These are phyloP conservation scores for Saccharomyces pastorianus DNA, from an alignment of 1,139 yeast species.

Conservation along the genomic window DNA sequence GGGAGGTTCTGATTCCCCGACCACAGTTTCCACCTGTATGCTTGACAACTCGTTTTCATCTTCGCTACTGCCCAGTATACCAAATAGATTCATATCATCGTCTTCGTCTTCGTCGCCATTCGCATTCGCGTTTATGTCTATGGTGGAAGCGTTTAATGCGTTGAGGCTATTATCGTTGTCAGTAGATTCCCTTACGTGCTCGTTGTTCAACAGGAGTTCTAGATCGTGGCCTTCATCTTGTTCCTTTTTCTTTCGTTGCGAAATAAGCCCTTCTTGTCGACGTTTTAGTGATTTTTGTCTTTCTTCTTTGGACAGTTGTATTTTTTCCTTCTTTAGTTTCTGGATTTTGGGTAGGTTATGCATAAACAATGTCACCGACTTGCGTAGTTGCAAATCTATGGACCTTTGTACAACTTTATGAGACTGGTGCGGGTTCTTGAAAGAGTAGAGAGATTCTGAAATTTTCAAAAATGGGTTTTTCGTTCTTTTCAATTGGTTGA, in stretches of 20 bases:
- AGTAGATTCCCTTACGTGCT: background rate
- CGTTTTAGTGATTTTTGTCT: conserved; percentile 9
- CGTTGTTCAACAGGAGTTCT: conserved; percentile 1
- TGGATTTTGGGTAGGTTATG: conserved; percentile 7
- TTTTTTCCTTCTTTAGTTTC: conserved; percentile 7
- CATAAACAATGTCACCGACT: conserved; percentile 1
- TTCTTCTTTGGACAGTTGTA: conserved; percentile 12
- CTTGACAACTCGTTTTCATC: conserved; percentile 12
- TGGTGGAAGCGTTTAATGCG: conserved; percentile 8
- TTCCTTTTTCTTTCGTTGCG: conserved; percentile 10
- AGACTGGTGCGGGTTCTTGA: conserved; percentile 4
- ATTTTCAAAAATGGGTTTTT: conserved; percentile 25
- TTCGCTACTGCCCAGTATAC: conserved; percentile 20
- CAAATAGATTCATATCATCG: conserved; percentile 23
- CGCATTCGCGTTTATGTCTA: conserved; percentile 14
- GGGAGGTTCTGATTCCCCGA: background rate
- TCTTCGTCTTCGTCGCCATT: conserved; percentile 18
- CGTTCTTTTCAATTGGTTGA: conserved; percentile 22
- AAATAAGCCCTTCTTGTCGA: background rate
- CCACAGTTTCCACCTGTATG: background rate
- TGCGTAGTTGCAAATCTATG: conserved; percentile 5
- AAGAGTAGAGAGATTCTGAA: conserved; percentile 8
- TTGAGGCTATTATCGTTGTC: background rate
- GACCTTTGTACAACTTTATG: conserved; percentile 6
- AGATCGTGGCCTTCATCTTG: conserved; percentile 11